Percentiles rank a stretch among this genome's conserved stretches.
Evolutionary conservation across 2,329 filamentous ascomycete genomes (phyloP).

Genomic region (Ceratocystis albifundus): DNA sequence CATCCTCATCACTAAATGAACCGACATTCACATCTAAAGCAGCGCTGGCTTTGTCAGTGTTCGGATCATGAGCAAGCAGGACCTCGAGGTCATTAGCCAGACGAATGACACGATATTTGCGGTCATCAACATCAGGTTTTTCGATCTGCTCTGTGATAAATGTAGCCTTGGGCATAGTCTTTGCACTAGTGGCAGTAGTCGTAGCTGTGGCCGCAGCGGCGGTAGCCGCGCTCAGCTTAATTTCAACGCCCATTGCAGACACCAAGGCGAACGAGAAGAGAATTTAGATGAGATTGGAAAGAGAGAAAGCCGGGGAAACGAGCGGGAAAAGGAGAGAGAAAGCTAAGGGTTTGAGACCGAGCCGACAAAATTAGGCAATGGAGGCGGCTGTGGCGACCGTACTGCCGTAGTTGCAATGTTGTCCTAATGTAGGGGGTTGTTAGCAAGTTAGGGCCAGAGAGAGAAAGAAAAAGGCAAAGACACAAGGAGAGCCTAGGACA

Average conservation of each 20-base stretch:
- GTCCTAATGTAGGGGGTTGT: background rate
- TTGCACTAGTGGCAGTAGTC: background rate
- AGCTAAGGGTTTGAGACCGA: background rate
- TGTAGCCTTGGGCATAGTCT: background rate
- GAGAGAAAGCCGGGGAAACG: background rate
- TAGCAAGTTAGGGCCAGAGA: background rate
- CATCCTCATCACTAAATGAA: slow-evolving; percentile 81
- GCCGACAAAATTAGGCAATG: no score
- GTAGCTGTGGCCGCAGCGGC: background rate
- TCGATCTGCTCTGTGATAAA: slow-evolving; percentile 59
- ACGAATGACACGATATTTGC: slow-evolving; percentile 75
- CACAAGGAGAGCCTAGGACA: background rate
- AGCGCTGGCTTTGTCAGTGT: slow-evolving; percentile 93
- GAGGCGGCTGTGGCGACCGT: no score
- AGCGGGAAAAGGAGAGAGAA: background rate
- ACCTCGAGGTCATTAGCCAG: slow-evolving; percentile 82
- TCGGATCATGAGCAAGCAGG: slow-evolving; percentile 81
- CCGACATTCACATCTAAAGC: slow-evolving; percentile 93
- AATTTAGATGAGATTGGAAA: background rate
- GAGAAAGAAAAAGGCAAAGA: background rate
- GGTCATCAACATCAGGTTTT: slow-evolving; percentile 73
- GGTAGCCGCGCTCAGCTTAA: background rate
- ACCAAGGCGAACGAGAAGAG: background rate
- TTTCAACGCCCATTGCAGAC: background rate
- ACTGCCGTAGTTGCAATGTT: slow-evolving; percentile 8